phyloP scores from a whole-genome alignment of 805 yeast species.

The Monosporozyma yasuniensis region DNA sequence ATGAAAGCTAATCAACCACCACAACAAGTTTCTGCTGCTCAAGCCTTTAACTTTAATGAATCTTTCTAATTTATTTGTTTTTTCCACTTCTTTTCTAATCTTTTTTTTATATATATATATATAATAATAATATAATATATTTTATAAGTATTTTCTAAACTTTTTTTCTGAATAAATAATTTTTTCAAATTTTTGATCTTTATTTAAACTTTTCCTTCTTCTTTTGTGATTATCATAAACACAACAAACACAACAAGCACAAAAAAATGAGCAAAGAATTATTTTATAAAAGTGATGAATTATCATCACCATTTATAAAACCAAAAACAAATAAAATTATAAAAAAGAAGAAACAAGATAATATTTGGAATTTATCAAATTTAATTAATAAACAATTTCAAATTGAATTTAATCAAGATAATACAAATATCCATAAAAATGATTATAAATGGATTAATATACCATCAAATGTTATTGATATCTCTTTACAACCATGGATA shows the following conservation, averaged over 20 bases:
- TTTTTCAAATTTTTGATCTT: not conserved
- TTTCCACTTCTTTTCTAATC: not conserved
- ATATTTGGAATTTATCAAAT: constrained; percentile 22
- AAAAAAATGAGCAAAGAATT: not conserved
- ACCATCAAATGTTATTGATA: constrained; percentile 11
- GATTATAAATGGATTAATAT: constrained; percentile 21
- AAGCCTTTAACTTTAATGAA: constrained; percentile 76
- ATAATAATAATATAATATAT: not conserved
- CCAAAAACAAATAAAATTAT: constrained; percentile 3
- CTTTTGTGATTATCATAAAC: too few relatives aligned
- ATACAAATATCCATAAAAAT: constrained; percentile 7
- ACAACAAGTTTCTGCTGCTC: constrained; percentile 37
- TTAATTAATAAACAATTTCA: constrained; percentile 15
- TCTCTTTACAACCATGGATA: constrained; percentile 19
- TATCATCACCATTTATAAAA: not conserved
- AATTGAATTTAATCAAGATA: constrained; percentile 12
- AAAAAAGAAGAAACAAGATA: constrained; percentile 6
- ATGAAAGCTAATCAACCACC: constrained; percentile 83
- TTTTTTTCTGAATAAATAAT: not conserved
- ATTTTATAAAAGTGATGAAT: not conserved
- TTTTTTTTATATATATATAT: not conserved
- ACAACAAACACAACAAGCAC: not conserved
- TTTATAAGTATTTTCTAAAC: not conserved
- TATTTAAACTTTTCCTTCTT: not conserved
- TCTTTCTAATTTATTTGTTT: constrained; percentile 51